phyloP scores from a whole-genome alignment of 345 rosid species.

The Aurinia saxatilis region DNA sequence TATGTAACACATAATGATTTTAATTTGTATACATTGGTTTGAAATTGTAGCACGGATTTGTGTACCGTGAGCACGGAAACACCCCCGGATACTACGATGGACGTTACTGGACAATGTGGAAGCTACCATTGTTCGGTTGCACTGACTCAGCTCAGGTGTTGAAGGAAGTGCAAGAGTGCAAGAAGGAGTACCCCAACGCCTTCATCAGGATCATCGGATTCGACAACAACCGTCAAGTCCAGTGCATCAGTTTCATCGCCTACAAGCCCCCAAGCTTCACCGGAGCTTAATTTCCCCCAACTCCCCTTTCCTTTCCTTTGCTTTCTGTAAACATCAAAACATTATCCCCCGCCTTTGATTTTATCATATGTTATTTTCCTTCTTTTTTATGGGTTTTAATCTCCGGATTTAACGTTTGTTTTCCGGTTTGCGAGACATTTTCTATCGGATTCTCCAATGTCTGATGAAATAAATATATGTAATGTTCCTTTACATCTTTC shows the following conservation, averaged over 20 bases:
- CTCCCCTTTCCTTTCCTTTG: not conserved
- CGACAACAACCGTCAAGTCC: constrained; percentile 42
- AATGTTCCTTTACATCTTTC: constrained; percentile 10
- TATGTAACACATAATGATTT: no score
- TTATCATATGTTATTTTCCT: constrained; percentile 1
- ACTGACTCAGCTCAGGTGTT: constrained; percentile 39
- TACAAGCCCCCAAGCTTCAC: constrained; percentile 33
- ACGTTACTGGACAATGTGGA: constrained; percentile 51
- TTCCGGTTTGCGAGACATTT: constrained; percentile 26
- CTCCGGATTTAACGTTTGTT: constrained; percentile 22
- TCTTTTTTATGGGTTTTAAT: constrained; percentile 10
- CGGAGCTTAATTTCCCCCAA: constrained; percentile 9
- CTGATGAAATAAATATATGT: constrained; percentile 27
- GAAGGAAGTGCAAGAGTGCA: constrained; percentile 39
- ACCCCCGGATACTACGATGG: constrained; percentile 39
- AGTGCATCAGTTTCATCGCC: constrained; percentile 37
- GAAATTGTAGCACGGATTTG: constrained; percentile 26
- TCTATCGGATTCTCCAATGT: constrained; percentile 21
- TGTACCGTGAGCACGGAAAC: constrained; percentile 33
- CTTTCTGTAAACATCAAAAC: constrained; percentile 25
- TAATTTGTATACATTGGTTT: no score
- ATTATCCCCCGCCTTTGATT: constrained; percentile 15
- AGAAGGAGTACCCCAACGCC: constrained; percentile 30
- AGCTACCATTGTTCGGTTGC: constrained; percentile 50
- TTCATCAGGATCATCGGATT: constrained; percentile 44